A percentile compares a stretch with the other conserved stretches of the same genome.
phyloP scores from a whole-genome alignment of 108 stramenopile species.

The Aurantiochytrium sp. region DNA sequence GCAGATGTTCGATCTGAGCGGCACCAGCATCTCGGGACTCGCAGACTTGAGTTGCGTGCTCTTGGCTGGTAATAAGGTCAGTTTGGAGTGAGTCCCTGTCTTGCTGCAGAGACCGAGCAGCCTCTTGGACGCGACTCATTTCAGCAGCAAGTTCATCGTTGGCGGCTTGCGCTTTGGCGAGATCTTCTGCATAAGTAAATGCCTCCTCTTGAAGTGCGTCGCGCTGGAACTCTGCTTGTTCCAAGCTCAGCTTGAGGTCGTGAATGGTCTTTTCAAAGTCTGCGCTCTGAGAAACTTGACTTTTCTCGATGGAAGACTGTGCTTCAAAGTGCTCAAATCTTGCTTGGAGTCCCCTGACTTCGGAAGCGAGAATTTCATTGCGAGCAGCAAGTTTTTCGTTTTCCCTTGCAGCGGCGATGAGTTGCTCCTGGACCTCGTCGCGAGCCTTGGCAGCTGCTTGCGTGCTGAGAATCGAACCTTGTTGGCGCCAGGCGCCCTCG shows the following conservation, averaged over 20 bases:
- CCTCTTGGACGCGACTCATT: background rate
- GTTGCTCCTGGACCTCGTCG: background rate
- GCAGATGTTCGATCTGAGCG: too few relatives aligned
- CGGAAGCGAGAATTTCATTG: background rate
- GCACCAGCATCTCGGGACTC: too few relatives aligned
- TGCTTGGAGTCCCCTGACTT: background rate
- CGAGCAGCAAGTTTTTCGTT: background rate
- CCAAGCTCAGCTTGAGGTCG: too few relatives aligned
- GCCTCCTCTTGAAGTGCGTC: background rate
- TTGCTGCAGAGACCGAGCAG: too few relatives aligned
- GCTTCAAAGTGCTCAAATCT: background rate
- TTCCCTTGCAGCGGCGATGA: background rate
- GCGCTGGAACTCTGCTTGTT: background rate
- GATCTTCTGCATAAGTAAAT: background rate
- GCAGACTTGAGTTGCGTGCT: too few relatives aligned
- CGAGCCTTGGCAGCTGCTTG: background rate
- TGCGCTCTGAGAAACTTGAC: background rate
- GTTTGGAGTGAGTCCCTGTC: too few relatives aligned
- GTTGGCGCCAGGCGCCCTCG: background rate
- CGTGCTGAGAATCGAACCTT: background rate
- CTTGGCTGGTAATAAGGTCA: too few relatives aligned
- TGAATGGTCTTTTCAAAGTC: background rate
- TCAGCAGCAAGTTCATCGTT: background rate
- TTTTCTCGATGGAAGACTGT: background rate
- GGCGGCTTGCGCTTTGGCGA: background rate